Base-by-base conservation (phyloP, 2,329 filamentous ascomycete genomes). In the Dothistroma pini region DNA sequence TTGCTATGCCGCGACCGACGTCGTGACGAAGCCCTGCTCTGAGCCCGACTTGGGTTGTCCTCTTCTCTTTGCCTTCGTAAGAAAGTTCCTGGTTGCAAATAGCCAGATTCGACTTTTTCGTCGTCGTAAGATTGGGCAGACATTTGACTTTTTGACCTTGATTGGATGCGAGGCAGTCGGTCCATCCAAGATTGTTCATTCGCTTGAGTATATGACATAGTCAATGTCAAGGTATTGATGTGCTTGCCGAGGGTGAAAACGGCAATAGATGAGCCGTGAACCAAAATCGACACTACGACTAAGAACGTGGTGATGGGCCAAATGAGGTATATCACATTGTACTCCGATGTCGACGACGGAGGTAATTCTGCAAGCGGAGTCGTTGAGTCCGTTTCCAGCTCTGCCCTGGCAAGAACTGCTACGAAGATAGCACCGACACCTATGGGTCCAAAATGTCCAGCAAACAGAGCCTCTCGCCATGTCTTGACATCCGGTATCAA, bases 181-280 rank as follows among this genome's bases (percentile, higher is more conserved):
- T 96, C 95, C 90, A 97, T 96, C 95, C 95, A 99, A 1, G 87
- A 87, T 38, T 96, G 91, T 59, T 96, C 93, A 55, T 89, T 90
- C 19, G 88, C 92, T 63, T 89, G 86, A 0, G 95, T 99, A 78
- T 97, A 99, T 0, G 95, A 97, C 85, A 99, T 90, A 58, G 95
- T 97, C 63, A 99, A 82, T 0, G 91, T 93, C 67, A 99, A 79
- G 0, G 95, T 97, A 78, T 97, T 97, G 84, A 99, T 99, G 63
- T 90, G 93, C 77, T 97, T 99, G 70, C 95, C 95, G 1, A 99
- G 85, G 0, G 95, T 97, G 71, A 99, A 99, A 9, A 99, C 95
- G 5, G 95, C 95, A 69, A 99, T 89, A 0, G 95, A 97, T n/a
- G 95, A 97, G 22, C 95, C 95, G 71, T 99, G 95, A 1, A 99